Evolutionary conservation across 306 rosid species (phyloP).

Genomic region (Mucuna pruriens): DNA sequence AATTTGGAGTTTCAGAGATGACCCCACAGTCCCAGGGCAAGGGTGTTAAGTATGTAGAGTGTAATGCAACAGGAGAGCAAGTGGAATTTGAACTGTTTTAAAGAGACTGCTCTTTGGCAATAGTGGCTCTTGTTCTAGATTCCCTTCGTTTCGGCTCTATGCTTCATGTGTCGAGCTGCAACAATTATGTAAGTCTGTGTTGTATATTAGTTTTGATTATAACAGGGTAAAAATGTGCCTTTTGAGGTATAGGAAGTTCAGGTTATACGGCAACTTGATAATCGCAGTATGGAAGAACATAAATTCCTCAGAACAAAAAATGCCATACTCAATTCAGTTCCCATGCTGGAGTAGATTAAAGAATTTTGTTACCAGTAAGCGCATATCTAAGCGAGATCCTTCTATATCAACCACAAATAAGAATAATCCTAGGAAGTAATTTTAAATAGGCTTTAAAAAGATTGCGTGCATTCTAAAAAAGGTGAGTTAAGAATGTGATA

Average conservation of each 20-base stretch:
- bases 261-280: constrained; percentile 36
- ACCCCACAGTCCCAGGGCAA: constrained; percentile 55
- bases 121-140: constrained; percentile 39
- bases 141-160: constrained; percentile 30
- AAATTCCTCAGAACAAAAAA: constrained; percentile 1
- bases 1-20: constrained; percentile 57
- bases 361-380: background rate
- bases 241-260: constrained; percentile 42
- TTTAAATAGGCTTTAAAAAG: background rate
- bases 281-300: constrained; percentile 13
- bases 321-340: background rate
- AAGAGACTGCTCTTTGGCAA: constrained; percentile 38
- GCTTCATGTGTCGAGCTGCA: constrained; percentile 41
- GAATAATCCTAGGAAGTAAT: background rate
- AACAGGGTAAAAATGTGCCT: constrained; percentile 33
- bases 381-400: background rate
- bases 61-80: constrained; percentile 64
- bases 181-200: constrained; percentile 48
- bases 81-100: constrained; percentile 89
- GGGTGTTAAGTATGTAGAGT: constrained; percentile 61
- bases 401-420: background rate
- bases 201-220: constrained; percentile 62
- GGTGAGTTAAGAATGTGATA: background rate
- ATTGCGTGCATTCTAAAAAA: background rate
- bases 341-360: background rate